phyloP scores from a whole-genome alignment of 306 rosid genomes.

The Carpinus viminea region DNA sequence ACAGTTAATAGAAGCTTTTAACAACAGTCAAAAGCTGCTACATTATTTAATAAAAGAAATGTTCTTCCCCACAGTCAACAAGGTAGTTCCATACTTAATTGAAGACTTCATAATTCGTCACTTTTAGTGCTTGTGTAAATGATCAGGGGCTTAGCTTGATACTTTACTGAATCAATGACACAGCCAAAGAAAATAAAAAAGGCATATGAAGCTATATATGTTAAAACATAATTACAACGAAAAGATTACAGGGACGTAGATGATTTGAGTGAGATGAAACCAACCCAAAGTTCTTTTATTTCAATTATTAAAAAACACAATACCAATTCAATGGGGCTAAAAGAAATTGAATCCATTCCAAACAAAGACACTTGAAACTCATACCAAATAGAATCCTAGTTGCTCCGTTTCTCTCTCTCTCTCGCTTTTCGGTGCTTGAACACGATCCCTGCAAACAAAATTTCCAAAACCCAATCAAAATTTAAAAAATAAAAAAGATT shows the following conservation, averaged over 20 bases:
- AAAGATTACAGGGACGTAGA: background rate
- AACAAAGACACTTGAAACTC: slow-evolving; percentile 30
- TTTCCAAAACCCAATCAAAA: too few species aligned
- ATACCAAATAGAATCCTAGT: slow-evolving; percentile 40
- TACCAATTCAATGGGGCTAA: too few species aligned
- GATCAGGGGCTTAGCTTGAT: slow-evolving; percentile 87
- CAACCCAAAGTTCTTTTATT: slow-evolving; percentile 20
- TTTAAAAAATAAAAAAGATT: too few species aligned
- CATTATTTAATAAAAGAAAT: too few species aligned
- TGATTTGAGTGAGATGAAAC: slow-evolving; percentile 9
- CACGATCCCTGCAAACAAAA: too few species aligned
- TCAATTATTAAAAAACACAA: too few species aligned
- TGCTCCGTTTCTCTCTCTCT: too few species aligned
- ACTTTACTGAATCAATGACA: slow-evolving; percentile 65
- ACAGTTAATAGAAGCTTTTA: too few species aligned
- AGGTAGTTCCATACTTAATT: too few species aligned
- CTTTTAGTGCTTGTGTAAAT: slow-evolving; percentile 91
- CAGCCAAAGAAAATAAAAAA: slow-evolving; percentile 25
- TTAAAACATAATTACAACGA: slow-evolving; percentile 2
- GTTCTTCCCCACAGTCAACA: too few species aligned
- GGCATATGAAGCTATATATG: slow-evolving; percentile 6
- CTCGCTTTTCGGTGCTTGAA: too few species aligned
- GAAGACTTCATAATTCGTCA: slow-evolving; percentile 38
- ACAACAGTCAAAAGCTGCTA: too few species aligned
- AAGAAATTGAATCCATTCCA: slow-evolving; percentile 23